Conservation (phyloP, 2,329 filamentous ascomycete genomes). For the Dichotomopilus funicola region DNA sequence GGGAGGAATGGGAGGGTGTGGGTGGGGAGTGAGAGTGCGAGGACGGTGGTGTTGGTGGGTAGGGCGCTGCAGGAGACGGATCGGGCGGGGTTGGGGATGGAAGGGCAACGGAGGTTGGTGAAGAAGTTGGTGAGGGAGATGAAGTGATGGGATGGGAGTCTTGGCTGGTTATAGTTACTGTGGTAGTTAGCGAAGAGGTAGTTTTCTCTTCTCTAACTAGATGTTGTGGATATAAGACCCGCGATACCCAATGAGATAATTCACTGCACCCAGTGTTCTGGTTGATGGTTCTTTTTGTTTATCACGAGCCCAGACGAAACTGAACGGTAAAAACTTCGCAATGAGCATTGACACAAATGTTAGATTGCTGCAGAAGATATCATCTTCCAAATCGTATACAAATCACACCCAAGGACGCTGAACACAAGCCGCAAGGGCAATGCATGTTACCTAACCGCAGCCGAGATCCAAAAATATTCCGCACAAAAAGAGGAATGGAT, state of each 20-base stretch:
- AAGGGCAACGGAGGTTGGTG: slow-evolving; percentile 65
- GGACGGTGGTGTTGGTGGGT: slow-evolving; percentile 70
- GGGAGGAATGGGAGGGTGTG: slow-evolving; percentile 89
- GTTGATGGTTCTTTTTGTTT: no score
- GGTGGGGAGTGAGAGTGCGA: slow-evolving; percentile 73
- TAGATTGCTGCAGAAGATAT: neutral
- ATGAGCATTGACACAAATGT: neutral
- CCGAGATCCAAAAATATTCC: no score
- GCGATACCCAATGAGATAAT: neutral
- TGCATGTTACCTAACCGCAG: no score
- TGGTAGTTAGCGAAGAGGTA: neutral
- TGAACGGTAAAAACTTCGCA: neutral
- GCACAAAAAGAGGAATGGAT: no score
- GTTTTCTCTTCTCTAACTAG: no score
- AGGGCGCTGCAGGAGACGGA: slow-evolving; percentile 74
- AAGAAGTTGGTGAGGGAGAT: slow-evolving; percentile 57
- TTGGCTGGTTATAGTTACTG: neutral
- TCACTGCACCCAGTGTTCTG: neutral
- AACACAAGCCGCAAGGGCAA: no score
- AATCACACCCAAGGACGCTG: no score
- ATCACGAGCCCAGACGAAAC: neutral
- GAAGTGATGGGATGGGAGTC: slow-evolving; percentile 31
- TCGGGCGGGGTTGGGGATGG: slow-evolving; percentile 53
- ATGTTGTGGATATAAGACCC: no score
- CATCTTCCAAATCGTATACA: no score